phyloP scores from a whole-genome alignment of 495 filamentous ascomycete genomes.

The Penicillium cosmopolitanum region DNA sequence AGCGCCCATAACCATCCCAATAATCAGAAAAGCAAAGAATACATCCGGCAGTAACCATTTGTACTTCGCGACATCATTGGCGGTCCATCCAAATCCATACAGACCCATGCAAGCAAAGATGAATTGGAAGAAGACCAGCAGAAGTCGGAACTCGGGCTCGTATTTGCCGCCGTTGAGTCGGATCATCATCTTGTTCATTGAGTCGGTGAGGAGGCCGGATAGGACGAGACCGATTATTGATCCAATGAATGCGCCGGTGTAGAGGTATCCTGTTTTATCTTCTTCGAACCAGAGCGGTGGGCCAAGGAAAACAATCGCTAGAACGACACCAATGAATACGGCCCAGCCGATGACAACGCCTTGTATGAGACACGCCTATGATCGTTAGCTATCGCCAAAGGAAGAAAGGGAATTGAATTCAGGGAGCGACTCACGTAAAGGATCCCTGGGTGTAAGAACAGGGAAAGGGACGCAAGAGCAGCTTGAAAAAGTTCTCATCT shows the following conservation, averaged over 20 bases:
- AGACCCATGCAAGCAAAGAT: conserved; percentile 78
- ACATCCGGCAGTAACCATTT: conserved; percentile 73
- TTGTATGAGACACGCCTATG: conserved; percentile 78
- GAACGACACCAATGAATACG: conserved; percentile 86
- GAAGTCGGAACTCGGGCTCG: conserved; percentile 87
- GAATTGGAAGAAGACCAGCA: conserved; percentile 80
- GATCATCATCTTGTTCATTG: conserved; percentile 69
- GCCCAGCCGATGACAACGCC: conserved; percentile 93
- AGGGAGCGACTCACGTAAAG: conserved; percentile 60
- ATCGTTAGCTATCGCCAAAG: conserved; percentile 10
- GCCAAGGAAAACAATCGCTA: conserved; percentile 80
- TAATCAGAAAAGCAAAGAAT: conserved; percentile 76
- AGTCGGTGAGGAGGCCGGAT: conserved; percentile 75
- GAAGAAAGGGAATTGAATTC: not conserved
- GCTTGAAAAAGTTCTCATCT: conserved; percentile 61
- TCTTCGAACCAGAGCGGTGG: conserved; percentile 82
- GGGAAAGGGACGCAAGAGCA: conserved; percentile 65
- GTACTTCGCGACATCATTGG: conserved; percentile 60
- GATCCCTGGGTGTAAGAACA: conserved; percentile 81
- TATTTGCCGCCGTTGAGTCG: conserved; percentile 77
- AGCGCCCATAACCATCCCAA: conserved; percentile 89
- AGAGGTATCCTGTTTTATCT: conserved; percentile 84
- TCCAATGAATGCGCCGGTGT: conserved; percentile 84
- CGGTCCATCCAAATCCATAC: conserved; percentile 80
- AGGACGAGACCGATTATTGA: conserved; percentile 76